Base-by-base conservation (phyloP, 495 filamentous ascomycete species). In the Penicillium longicatenatum region DNA sequence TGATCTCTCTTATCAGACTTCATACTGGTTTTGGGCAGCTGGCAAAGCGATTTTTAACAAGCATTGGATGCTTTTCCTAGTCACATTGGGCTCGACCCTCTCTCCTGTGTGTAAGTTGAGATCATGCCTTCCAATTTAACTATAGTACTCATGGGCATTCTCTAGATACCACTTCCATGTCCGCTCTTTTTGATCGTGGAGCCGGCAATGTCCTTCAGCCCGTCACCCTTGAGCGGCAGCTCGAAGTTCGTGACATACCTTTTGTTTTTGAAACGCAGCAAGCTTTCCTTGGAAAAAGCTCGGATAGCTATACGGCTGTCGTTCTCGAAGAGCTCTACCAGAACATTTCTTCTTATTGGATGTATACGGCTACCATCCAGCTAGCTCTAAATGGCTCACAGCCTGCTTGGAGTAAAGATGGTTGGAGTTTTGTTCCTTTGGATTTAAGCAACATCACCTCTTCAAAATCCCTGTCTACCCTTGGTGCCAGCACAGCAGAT, bases 141-240 rank as follows among this genome's bases (percentile, higher is more conserved):
- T n/a, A n/a, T n/a, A n/a, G n/a, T n/a, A n/a, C n/a, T n/a, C n/a
- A n/a, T n/a, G n/a, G n/a, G n/a, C n/a, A 17, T 12, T 39, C 7
- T 11, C 49, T 44, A 77, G 73, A 67, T 29, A 77, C 71, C 6
- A 70, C 72, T 20, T 50, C 68, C 2, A 77, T 77, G 71, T 75
- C 73, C 6, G 72, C 67, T 8, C 19, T 77, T 1, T 73, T 73
- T 26, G 52, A 70, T 33, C 54, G 54, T 4, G 57, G 65, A 6
- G 9, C 64, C 5, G 61, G 60, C 0, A 33, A 50, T 11, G 19
- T 68, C 21, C 33, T 24, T 7, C 35, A 61, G 6, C 46, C 66
- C 3, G 21, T 65, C 6, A 61, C 44, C 1, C 26, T 68, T 4
- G 4, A 63, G 1, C 59, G 63, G n/a, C 16, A 9, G 9, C 29